A percentile compares a stretch with the other conserved stretches of the same genome.
phyloP scores from a whole-genome alignment of 805 yeast genomes.

The Saccharomycopsis synnaedendra region DNA sequence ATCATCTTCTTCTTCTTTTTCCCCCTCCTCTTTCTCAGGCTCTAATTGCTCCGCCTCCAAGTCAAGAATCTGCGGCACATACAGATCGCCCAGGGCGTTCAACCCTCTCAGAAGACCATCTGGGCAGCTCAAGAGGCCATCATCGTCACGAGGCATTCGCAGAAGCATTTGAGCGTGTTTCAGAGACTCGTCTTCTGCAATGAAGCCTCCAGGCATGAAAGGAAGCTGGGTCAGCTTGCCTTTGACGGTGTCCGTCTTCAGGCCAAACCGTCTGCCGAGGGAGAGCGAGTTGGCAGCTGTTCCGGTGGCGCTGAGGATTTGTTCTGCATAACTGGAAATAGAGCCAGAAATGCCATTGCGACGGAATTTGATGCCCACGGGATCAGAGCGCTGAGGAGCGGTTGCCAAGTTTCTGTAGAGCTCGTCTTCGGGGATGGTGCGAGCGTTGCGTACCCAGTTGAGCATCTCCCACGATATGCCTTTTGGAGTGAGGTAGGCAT shows the following conservation, averaged over 20 bases:
- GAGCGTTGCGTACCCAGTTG: conserved; percentile 52
- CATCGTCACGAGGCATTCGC: conserved; percentile 50
- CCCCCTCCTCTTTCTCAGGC: conserved; percentile 12
- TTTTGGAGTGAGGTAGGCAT: too few species aligned
- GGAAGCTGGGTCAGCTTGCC: conserved; percentile 76
- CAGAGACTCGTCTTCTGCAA: conserved; percentile 15
- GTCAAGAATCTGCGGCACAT: conserved; percentile 6
- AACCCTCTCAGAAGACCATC: conserved; percentile 77
- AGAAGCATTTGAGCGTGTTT: conserved; percentile 23
- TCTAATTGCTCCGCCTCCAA: conserved; percentile 9
- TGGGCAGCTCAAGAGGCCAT: conserved; percentile 75
- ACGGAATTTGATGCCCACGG: conserved; percentile 57
- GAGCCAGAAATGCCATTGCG: conserved; percentile 68
- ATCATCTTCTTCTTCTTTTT: conserved; percentile 15
- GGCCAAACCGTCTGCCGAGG: conserved; percentile 52
- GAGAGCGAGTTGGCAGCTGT: conserved; percentile 65
- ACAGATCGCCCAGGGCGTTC: conserved; percentile 8
- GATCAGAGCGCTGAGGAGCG: conserved; percentile 48
- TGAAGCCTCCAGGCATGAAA: conserved; percentile 86
- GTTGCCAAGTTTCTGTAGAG: conserved; percentile 38
- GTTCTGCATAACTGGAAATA: conserved; percentile 51
- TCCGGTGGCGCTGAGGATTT: conserved; percentile 31
- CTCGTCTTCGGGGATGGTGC: conserved; percentile 24
- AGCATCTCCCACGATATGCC: conserved; percentile 57
- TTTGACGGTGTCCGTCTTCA: conserved; percentile 46